Evolutionary conservation across 1,284 basidiomycete genomes (phyloP).

Genomic region (Malassezia brasiliensis): DNA sequence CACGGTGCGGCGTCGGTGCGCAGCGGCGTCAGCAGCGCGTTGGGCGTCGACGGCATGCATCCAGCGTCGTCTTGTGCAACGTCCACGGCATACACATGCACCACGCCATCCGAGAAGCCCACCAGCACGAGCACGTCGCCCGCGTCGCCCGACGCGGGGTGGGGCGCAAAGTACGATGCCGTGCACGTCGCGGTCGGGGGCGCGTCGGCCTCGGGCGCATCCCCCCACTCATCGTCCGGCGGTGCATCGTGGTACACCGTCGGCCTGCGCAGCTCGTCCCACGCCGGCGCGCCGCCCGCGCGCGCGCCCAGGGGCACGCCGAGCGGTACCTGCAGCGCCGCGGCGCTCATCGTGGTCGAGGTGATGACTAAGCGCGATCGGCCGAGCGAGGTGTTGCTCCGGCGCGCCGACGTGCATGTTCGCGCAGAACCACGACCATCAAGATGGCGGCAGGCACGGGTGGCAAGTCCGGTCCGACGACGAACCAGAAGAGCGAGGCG

Average conservation of each 20-base stretch:
- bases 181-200: background rate
- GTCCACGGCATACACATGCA: background rate
- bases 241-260: background rate
- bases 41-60: background rate
- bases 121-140: background rate
- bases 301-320: constrained; percentile 2
- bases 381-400: constrained; percentile 12
- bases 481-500: constrained; percentile 14
- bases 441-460: constrained; percentile 10
- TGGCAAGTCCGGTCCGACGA: constrained; percentile 14
- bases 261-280: background rate
- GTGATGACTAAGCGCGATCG: background rate
- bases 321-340: constrained; percentile 16
- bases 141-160: too few relatives aligned
- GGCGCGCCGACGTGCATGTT: background rate
- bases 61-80: background rate
- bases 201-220: background rate
- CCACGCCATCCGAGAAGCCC: constrained; percentile 5
- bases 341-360: constrained; percentile 6
- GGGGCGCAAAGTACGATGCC: background rate
- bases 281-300: background rate
- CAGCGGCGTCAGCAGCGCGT: background rate
- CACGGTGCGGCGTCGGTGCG: background rate
- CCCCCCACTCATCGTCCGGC: background rate
- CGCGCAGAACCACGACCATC: constrained; percentile 10